phyloP scores from a whole-genome alignment of 805 yeast species.

The Lachancea waltii region DNA sequence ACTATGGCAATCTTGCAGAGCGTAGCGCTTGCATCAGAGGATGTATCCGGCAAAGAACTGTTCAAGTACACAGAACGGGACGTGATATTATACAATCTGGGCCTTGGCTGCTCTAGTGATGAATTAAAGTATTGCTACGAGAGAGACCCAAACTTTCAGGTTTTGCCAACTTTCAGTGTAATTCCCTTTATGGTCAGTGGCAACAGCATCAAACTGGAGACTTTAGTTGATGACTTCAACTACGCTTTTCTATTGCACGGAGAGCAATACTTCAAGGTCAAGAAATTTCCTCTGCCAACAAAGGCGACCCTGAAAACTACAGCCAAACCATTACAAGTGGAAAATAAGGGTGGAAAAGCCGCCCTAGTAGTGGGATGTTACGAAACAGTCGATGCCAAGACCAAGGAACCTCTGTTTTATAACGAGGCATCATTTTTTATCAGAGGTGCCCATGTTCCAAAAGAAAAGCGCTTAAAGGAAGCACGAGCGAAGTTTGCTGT shows the following conservation, averaged over 20 bases:
- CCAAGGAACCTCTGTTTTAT: conserved; percentile 66
- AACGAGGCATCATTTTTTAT: conserved; percentile 82
- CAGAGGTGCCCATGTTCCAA: conserved; percentile 57
- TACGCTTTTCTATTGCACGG: conserved; percentile 90
- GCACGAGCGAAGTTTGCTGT: conserved; percentile 56
- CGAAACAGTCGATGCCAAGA: conserved; percentile 56
- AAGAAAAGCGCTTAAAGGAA: conserved; percentile 42
- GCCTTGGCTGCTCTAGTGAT: conserved; percentile 74
- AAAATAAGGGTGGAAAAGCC: conserved; percentile 84
- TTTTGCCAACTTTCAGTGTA: conserved; percentile 84
- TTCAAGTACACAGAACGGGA: conserved; percentile 62
- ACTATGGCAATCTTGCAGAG: conserved; percentile 70
- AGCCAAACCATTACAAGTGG: conserved; percentile 60
- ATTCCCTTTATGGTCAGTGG: conserved; percentile 72
- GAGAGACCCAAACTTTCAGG: conserved; percentile 68
- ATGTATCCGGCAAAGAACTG: conserved; percentile 35
- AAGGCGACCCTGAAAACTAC: conserved; percentile 56
- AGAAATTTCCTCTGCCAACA: conserved; percentile 72
- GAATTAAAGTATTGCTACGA: conserved; percentile 81
- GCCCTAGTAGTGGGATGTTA: conserved; percentile 66
- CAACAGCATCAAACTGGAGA: conserved; percentile 49
- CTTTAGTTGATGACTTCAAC: conserved; percentile 71
- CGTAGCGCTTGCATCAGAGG: conserved; percentile 41
- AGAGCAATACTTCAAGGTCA: conserved; percentile 81
- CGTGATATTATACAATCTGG: conserved; percentile 78